Evolutionary conservation across 2,329 filamentous ascomycete genomes (phyloP).

Genomic region (Orbilia quercus): DNA sequence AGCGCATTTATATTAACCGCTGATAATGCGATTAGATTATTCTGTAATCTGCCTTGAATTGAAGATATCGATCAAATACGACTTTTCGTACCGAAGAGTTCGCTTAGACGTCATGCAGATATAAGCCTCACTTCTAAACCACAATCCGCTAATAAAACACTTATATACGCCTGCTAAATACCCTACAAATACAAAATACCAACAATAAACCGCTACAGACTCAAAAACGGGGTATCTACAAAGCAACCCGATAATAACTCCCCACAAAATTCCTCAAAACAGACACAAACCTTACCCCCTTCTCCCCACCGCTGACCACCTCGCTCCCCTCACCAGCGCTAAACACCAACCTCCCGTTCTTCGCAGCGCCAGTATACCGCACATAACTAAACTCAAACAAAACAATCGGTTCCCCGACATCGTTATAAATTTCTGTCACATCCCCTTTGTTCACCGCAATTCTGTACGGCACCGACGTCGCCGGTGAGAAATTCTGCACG

Average conservation of each 20-base stretch:
- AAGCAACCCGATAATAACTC: slow-evolving; percentile 18
- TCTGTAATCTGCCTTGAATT: too few relatives aligned
- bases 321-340: slow-evolving; percentile 12
- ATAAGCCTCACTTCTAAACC: too few relatives aligned
- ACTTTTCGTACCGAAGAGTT: too few relatives aligned
- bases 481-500: neutral
- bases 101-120: too few relatives aligned
- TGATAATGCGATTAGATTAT: too few relatives aligned
- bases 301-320: slow-evolving; percentile 3
- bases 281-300: too few relatives aligned
- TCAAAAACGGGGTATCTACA: neutral
- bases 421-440: neutral
- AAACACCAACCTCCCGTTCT: slow-evolving; percentile 16
- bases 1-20: too few relatives aligned
- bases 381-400: slow-evolving; percentile 20
- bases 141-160: too few relatives aligned
- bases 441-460: neutral
- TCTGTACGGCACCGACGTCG: neutral
- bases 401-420: neutral
- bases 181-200: too few relatives aligned
- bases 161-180: too few relatives aligned
- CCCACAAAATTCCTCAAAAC: slow-evolving; percentile 16
- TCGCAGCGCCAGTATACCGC: neutral
- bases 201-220: neutral
- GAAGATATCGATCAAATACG: too few relatives aligned